These are phyloP conservation scores for Datisca glomerata DNA, from an alignment of 306 rosid species.

Conservation along the genomic window DNA sequence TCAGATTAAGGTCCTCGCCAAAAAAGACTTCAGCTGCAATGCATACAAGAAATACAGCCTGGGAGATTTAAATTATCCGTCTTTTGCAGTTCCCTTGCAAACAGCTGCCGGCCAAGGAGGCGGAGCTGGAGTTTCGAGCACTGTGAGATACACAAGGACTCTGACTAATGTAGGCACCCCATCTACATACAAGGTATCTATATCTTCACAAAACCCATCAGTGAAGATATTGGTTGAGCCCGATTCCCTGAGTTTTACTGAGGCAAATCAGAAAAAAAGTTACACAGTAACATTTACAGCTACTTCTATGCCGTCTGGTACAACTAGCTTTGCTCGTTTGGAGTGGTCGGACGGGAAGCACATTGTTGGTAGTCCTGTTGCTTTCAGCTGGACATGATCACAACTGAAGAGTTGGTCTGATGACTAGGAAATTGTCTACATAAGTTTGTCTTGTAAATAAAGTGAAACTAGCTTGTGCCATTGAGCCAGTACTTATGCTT, in stretches of 20 bases:
- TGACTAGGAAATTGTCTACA: no score
- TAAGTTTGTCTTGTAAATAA: no score
- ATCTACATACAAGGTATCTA: constrained; percentile 40
- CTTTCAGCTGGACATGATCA: constrained; percentile 72
- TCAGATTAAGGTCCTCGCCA: constrained; percentile 39
- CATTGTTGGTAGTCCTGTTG: constrained; percentile 58
- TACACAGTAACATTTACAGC: constrained; percentile 59
- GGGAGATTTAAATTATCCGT: constrained; percentile 75
- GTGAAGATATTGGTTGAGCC: constrained; percentile 70
- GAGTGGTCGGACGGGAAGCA: constrained; percentile 91
- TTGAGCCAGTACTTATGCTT: no score
- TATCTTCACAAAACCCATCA: constrained; percentile 24
- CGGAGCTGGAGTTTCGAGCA: constrained; percentile 23
- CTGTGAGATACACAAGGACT: constrained; percentile 45
- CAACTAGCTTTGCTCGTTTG: constrained; percentile 48
- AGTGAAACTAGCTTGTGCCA: no score
- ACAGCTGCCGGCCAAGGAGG: constrained; percentile 39
- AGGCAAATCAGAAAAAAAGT: constrained; percentile 38
- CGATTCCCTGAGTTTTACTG: constrained; percentile 36
- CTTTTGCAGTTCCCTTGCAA: constrained; percentile 66
- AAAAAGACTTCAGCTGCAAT: constrained; percentile 34
- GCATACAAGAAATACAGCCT: constrained; percentile 42
- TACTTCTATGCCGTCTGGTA: constrained; percentile 42
- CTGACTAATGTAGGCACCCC: constrained; percentile 69
- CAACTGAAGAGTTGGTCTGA: no score